phyloP scores from a whole-genome alignment of 140 eudicot genomes.

The Oenanthe javanica region DNA sequence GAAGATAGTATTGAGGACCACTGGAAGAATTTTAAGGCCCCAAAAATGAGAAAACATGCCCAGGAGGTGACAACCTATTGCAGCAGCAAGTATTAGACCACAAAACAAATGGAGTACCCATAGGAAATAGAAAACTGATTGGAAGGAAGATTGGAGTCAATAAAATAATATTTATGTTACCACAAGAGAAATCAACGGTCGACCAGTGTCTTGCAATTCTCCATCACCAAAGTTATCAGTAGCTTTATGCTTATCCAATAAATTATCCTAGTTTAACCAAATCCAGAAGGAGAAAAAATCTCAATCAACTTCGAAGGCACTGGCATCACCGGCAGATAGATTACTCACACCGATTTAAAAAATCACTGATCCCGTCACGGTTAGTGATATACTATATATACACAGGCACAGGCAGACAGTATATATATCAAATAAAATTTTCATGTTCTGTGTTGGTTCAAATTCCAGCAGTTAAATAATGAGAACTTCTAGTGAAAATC shows the following conservation, averaged over 20 bases:
- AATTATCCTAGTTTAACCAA: slow-evolving; percentile 45
- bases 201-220: slow-evolving; percentile 48
- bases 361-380: background rate
- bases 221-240: slow-evolving; percentile 54
- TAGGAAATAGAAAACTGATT: background rate
- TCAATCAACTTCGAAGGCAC: background rate
- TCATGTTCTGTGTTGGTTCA: background rate
- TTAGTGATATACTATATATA: background rate
- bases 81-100: background rate
- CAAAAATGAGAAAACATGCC: slow-evolving; percentile 45
- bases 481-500: background rate
- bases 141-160: background rate
- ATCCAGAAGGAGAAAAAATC: background rate
- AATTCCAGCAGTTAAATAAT: background rate
- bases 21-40: slow-evolving; percentile 49
- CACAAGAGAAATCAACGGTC: slow-evolving; percentile 72
- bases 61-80: slow-evolving; percentile 71
- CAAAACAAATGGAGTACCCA: too few relatives aligned
- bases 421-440: background rate
- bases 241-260: slow-evolving; percentile 65
- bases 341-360: background rate
- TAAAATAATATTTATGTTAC: slow-evolving; percentile 23
- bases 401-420: background rate
- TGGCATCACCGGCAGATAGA: background rate
- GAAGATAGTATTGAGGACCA: slow-evolving; percentile 67